phyloP scores from a whole-genome alignment of 495 filamentous ascomycete species.

The Mytilinidion resinicola region DNA sequence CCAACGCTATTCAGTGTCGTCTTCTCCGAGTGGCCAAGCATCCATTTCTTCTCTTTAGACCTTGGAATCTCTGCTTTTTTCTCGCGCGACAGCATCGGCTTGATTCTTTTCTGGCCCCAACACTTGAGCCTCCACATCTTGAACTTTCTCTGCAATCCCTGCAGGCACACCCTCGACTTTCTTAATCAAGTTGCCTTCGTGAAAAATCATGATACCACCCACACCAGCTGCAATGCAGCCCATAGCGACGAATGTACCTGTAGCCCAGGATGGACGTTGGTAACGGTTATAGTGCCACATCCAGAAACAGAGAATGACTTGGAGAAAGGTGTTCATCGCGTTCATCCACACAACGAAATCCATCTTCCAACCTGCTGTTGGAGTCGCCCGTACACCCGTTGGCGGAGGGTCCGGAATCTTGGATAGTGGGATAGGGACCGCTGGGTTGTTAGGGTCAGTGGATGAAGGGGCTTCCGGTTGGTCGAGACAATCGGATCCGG shows the following conservation, averaged over 20 bases:
- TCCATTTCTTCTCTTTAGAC: not conserved
- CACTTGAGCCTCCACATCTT: slow-evolving; percentile 1
- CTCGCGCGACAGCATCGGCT: not conserved
- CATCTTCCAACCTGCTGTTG: slow-evolving; percentile 66
- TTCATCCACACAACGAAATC: slow-evolving; percentile 74
- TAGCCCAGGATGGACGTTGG: slow-evolving; percentile 64
- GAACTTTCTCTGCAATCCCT: not conserved
- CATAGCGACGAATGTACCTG: slow-evolving; percentile 65
- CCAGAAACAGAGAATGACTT: slow-evolving; percentile 59
- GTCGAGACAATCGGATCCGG: slow-evolving; percentile 43
- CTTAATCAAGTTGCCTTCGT: slow-evolving; percentile 55
- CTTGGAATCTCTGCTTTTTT: not conserved
- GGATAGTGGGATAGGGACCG: slow-evolving; percentile 50
- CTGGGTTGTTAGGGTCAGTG: slow-evolving; percentile 32
- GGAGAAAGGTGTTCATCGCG: slow-evolving; percentile 69
- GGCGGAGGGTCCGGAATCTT: slow-evolving; percentile 51
- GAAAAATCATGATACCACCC: slow-evolving; percentile 62
- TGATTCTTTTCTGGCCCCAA: not conserved
- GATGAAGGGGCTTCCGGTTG: not conserved
- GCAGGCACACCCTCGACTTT: slow-evolving; percentile 53
- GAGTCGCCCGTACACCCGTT: slow-evolving; percentile 58
- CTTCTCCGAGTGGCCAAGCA: not conserved
- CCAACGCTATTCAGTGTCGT: not conserved
- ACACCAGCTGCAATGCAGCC: slow-evolving; percentile 60
- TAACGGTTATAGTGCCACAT: slow-evolving; percentile 73